Percentiles rank a stretch among this genome's conserved stretches.
These are phyloP conservation scores for Chlamydomonas sp. DNA, from an alignment of 139 green algal species.

Conservation along the genomic window DNA sequence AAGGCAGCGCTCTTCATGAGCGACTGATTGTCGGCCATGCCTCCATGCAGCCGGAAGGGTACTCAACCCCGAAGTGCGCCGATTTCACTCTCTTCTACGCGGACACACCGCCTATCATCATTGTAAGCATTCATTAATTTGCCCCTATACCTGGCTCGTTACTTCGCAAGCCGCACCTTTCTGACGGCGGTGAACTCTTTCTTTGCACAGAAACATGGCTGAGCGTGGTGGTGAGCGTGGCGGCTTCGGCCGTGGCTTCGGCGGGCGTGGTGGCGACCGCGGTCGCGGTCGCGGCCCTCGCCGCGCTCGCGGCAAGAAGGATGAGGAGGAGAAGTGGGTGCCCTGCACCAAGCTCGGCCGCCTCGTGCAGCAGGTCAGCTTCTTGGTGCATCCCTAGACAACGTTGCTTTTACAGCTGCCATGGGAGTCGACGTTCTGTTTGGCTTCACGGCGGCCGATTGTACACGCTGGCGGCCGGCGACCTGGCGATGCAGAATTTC, in stretches of 20 bases:
- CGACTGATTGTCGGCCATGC: too few relatives aligned
- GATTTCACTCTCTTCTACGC: not conserved
- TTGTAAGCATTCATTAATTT: not conserved
- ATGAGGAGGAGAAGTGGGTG: conserved; percentile 98
- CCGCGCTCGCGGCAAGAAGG: conserved; percentile 78
- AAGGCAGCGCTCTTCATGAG: too few relatives aligned
- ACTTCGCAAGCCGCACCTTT: not conserved
- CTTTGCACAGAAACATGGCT: conserved; percentile 48
- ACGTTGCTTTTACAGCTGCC: too few relatives aligned
- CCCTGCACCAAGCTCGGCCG: conserved; percentile 98
- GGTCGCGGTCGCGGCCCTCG: conserved; percentile 73
- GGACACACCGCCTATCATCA: not conserved
- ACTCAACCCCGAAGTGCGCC: too few relatives aligned
- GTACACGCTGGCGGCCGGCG: too few relatives aligned
- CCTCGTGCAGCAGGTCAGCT: conserved; percentile 92
- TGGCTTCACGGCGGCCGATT: too few relatives aligned
- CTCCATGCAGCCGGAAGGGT: too few relatives aligned
- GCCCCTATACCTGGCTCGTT: not conserved
- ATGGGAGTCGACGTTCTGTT: too few relatives aligned
- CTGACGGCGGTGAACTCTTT: not conserved
- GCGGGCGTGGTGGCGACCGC: conserved; percentile 74
- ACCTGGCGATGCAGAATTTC: too few relatives aligned
- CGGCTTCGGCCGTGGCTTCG: conserved; percentile 94
- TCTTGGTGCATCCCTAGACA: not conserved
- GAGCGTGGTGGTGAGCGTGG: conserved; percentile 75